These are phyloP conservation scores for Globisporangium yorkense DNA, from an alignment of 352 stramenopile genomes.

Conservation along the genomic window DNA sequence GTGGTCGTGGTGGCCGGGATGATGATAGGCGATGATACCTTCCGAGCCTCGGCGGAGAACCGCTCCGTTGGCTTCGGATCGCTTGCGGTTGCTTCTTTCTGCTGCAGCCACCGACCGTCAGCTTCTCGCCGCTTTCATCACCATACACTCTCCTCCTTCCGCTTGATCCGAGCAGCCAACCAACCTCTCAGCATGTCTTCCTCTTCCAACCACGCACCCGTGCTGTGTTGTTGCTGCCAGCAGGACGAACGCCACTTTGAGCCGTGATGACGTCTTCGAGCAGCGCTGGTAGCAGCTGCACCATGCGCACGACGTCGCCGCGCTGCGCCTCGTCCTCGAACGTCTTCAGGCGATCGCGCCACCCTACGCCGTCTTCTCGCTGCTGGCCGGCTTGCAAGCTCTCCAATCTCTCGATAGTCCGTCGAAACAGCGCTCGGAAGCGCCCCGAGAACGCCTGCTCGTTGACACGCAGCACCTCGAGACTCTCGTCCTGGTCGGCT, in stretches of 20 bases:
- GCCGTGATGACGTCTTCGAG: constrained; percentile 35
- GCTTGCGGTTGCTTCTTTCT: too few relatives aligned
- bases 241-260: background rate
- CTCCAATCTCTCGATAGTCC: background rate
- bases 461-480: constrained; percentile 11
- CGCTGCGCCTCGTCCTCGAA: constrained; percentile 13
- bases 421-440: constrained; percentile 16
- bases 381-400: constrained; percentile 1
- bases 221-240: background rate
- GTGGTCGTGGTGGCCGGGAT: too few relatives aligned
- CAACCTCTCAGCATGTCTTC: background rate
- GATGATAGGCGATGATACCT: too few relatives aligned
- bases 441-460: constrained; percentile 15
- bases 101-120: too few relatives aligned
- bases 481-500: constrained; percentile 19
- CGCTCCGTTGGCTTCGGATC: too few relatives aligned
- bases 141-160: too few relatives aligned
- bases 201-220: background rate
- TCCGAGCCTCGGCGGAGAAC: too few relatives aligned
- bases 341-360: background rate
- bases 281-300: constrained; percentile 44
- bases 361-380: background rate
- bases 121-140: background rate
- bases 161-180: background rate
- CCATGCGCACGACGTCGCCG: constrained; percentile 33